A percentile compares a stretch with the other conserved stretches of the same genome.
These are phyloP conservation scores for Pyrenopolyporus hunteri DNA, from an alignment of 495 filamentous ascomycete species.

Conservation along the genomic window DNA sequence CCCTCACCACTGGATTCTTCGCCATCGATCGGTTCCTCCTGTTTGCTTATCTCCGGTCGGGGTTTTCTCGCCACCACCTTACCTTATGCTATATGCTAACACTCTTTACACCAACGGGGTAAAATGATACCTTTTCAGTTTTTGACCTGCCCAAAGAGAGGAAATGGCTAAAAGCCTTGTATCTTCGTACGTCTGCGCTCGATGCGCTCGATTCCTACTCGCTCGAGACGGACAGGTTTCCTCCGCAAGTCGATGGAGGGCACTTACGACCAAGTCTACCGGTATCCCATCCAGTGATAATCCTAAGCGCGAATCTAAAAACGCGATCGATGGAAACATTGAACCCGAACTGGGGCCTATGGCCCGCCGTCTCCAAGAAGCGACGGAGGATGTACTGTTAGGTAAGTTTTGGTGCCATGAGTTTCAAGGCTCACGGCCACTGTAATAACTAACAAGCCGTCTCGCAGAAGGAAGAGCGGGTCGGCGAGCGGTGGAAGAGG, in stretches of 20 bases:
- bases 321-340: background rate
- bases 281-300: background rate
- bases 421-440: too few species aligned
- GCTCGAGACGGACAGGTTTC: slow-evolving; percentile 2
- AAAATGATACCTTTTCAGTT: slow-evolving; percentile 14
- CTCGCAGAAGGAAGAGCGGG: slow-evolving; percentile 73
- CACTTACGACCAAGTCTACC: slow-evolving; percentile 23
- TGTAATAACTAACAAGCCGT: too few species aligned
- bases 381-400: slow-evolving; percentile 81
- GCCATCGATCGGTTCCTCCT: too few species aligned
- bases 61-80: slow-evolving; percentile 10
- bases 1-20: too few species aligned
- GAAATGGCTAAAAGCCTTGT: slow-evolving; percentile 30
- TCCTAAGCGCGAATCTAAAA: background rate
- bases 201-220: slow-evolving; percentile 25
- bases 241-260: slow-evolving; percentile 3
- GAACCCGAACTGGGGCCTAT: slow-evolving; percentile 62
- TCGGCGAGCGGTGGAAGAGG: slow-evolving; percentile 76
- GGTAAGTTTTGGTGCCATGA: too few species aligned
- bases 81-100: background rate
- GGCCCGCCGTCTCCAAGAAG: slow-evolving; percentile 73
- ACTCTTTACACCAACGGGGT: background rate
- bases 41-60: too few species aligned
- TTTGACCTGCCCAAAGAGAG: background rate
- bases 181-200: slow-evolving; percentile 34